These are phyloP conservation scores for Neltuma alba DNA, from an alignment of 306 rosid species.

Conservation along the genomic window DNA sequence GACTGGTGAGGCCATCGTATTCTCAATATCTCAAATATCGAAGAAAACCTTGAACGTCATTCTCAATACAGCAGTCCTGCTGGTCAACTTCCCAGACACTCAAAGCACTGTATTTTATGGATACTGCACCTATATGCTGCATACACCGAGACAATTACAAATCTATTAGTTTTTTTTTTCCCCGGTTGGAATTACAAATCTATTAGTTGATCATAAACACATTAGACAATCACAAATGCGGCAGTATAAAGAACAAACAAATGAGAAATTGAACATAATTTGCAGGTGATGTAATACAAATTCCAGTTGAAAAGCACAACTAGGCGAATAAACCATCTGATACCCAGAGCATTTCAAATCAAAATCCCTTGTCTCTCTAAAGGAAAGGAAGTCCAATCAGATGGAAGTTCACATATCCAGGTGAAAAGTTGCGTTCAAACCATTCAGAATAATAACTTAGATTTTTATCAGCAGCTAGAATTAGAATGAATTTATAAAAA, in stretches of 20 bases:
- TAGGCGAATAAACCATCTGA: neutral
- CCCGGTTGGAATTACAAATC: neutral
- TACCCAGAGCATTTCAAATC: neutral
- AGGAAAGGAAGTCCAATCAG: neutral
- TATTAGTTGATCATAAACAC: neutral
- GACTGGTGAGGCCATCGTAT: slow-evolving; percentile 58
- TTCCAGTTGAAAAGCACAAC: neutral
- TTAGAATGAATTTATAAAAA: neutral
- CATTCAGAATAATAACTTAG: neutral
- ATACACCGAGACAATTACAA: neutral
- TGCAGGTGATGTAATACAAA: neutral
- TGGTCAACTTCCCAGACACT: slow-evolving; percentile 23
- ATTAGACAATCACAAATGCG: neutral
- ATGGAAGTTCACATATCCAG: neutral
- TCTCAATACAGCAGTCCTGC: slow-evolving; percentile 25
- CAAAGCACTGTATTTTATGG: neutral
- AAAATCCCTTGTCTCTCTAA: neutral
- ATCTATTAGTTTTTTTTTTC: neutral
- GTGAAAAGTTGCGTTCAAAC: neutral
- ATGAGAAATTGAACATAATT: neutral
- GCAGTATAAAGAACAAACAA: neutral
- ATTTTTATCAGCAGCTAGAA: neutral
- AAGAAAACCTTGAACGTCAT: slow-evolving; percentile 41
- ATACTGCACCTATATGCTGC: slow-evolving; percentile 36
- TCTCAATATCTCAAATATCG: slow-evolving; percentile 32